Evolutionary conservation across 345 rosid species (phyloP).

Genomic region (Brassica cretica): DNA sequence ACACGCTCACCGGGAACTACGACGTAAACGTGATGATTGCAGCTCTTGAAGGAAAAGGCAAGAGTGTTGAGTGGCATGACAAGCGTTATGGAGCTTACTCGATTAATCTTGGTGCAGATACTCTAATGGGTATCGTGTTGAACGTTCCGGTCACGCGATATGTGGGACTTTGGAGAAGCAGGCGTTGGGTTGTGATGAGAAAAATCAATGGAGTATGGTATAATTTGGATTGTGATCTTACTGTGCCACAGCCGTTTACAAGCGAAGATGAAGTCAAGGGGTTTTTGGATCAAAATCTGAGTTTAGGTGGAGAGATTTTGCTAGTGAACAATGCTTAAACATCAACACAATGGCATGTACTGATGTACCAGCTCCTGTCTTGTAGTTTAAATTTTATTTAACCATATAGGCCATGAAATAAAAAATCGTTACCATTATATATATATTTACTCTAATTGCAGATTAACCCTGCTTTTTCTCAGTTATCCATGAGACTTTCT

Average conservation of each 20-base stretch:
- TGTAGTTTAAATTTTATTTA: too few species aligned
- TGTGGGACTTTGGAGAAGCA: constrained; percentile 79
- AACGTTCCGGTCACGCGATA: constrained; percentile 68
- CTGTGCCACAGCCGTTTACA: constrained; percentile 46
- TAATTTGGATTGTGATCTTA: constrained; percentile 85
- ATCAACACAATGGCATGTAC: background rate
- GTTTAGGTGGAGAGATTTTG: constrained; percentile 64
- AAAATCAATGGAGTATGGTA: constrained; percentile 80
- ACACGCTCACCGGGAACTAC: constrained; percentile 75
- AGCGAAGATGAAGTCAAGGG: constrained; percentile 49
- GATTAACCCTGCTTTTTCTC: too few species aligned
- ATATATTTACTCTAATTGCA: too few species aligned
- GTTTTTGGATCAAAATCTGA: constrained; percentile 58
- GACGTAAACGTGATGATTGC: constrained; percentile 80
- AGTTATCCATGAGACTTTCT: too few species aligned
- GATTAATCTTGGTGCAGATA: constrained; percentile 54
- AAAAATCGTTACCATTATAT: too few species aligned
- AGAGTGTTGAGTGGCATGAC: constrained; percentile 79
- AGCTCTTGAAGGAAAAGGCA: constrained; percentile 67
- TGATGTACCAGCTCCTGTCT: too few species aligned
- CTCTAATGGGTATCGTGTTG: constrained; percentile 69
- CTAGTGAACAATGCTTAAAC: constrained; percentile 55
- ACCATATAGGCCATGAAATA: too few species aligned
- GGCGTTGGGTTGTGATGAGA: constrained; percentile 87
- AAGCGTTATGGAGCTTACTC: constrained; percentile 57